Percentiles rank a stretch among this genome's conserved stretches.
Evolutionary conservation across 495 filamentous ascomycete genomes (phyloP).

Genomic region (Aspergillus nidulans): DNA sequence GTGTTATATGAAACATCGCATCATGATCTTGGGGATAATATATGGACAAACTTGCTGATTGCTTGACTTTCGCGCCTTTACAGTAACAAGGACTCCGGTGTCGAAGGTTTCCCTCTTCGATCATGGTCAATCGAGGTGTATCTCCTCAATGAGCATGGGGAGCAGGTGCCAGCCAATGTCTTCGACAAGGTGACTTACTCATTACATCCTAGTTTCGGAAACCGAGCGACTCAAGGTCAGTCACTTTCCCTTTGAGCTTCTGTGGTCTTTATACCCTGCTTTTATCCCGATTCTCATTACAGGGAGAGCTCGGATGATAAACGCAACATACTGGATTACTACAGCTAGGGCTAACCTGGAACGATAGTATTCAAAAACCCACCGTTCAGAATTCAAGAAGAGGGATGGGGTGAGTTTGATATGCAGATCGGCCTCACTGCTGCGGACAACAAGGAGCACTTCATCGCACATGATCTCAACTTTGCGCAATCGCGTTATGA

Average conservation of each 20-base stretch:
- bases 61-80: slow-evolving; percentile 17
- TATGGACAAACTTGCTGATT: slow-evolving; percentile 12
- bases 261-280: not conserved
- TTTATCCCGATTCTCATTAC: not conserved
- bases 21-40: not conserved
- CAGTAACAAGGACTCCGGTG: slow-evolving; percentile 61
- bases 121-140: slow-evolving; percentile 60
- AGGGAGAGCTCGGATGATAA: not conserved
- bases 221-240: slow-evolving; percentile 74
- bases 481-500: slow-evolving; percentile 81
- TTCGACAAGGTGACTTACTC: slow-evolving; percentile 92
- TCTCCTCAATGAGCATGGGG: slow-evolving; percentile 55
- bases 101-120: slow-evolving; percentile 89
- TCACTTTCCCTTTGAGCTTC: not conserved
- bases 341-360: not conserved
- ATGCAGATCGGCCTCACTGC: slow-evolving; percentile 78
- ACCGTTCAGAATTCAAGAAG: slow-evolving; percentile 85
- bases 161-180: slow-evolving; percentile 68
- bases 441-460: slow-evolving; percentile 84
- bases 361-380: slow-evolving; percentile 68
- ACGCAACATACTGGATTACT: not conserved
- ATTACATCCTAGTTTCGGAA: slow-evolving; percentile 88
- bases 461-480: slow-evolving; percentile 84
- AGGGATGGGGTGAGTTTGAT: slow-evolving; percentile 99
- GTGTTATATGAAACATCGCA: not conserved